A percentile compares a stretch with the other conserved stretches of the same genome.
Evolutionary conservation across 495 filamentous ascomycete genomes (phyloP).

Genomic region (Mycothermus thermophilus): DNA sequence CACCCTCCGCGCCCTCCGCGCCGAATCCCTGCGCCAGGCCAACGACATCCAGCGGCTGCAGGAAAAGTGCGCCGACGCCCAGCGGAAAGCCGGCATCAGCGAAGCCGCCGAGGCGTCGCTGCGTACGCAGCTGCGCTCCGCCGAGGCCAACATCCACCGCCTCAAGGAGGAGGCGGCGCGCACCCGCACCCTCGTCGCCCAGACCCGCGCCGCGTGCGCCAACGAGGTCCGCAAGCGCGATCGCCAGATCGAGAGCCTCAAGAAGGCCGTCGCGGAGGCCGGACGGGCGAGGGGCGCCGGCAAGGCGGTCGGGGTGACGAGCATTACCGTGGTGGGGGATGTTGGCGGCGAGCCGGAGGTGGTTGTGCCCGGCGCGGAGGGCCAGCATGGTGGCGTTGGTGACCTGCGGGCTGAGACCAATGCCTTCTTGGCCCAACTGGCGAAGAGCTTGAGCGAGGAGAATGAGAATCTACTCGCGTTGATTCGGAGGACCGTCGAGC

Average conservation of each 20-base stretch:
- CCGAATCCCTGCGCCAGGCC: slow-evolving; percentile 54
- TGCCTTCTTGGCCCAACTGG: slow-evolving; percentile 78
- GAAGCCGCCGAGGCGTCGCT: slow-evolving; percentile 60
- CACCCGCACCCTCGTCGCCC: slow-evolving; percentile 60
- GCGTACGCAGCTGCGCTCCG: slow-evolving; percentile 50
- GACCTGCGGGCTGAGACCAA: slow-evolving; percentile 76
- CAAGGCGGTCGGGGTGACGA: slow-evolving; percentile 37
- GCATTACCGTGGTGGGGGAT: slow-evolving; percentile 40
- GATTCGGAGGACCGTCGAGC: slow-evolving; percentile 54
- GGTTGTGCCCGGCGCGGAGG: slow-evolving; percentile 29
- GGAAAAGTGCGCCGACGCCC: slow-evolving; percentile 55
- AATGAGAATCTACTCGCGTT: slow-evolving; percentile 73
- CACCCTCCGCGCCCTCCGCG: slow-evolving; percentile 62
- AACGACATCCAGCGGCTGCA: slow-evolving; percentile 45
- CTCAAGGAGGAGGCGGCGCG: slow-evolving; percentile 70
- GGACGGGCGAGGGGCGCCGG: slow-evolving; percentile 32
- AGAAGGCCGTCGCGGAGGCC: slow-evolving; percentile 53
- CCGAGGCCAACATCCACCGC: slow-evolving; percentile 52
- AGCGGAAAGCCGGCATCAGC: slow-evolving; percentile 58
- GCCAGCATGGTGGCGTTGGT: slow-evolving; percentile 50
- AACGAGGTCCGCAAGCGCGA: slow-evolving; percentile 90
- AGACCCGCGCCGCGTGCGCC: slow-evolving; percentile 74
- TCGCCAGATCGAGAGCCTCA: slow-evolving; percentile 72
- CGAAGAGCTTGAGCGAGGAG: slow-evolving; percentile 80
- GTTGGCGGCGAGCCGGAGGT: slow-evolving; percentile 22